Evolutionary conservation across 257 asterid species (phyloP).

Genomic region (Solanum clarkiae): DNA sequence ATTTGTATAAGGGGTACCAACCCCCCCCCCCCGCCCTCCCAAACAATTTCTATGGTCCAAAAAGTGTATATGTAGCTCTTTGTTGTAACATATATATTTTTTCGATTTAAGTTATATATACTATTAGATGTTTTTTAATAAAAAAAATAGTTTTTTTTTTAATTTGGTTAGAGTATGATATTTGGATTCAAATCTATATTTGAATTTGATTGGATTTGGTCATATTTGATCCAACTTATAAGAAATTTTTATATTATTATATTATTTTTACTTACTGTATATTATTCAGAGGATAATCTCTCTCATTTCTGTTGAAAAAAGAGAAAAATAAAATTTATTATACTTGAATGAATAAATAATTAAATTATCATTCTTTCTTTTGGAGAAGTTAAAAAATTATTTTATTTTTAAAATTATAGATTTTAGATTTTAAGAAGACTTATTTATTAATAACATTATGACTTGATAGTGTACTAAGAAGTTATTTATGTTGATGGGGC

Average conservation of each 20-base stretch:
- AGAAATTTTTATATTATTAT: neutral
- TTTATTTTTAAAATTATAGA: neutral
- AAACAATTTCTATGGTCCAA: neutral
- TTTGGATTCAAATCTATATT: neutral
- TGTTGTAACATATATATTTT: neutral
- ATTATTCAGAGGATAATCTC: neutral
- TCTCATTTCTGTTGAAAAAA: too few relatives aligned
- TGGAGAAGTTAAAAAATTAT: neutral
- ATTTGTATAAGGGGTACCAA: conserved; percentile 10
- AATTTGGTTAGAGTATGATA: neutral
- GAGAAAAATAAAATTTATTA: too few relatives aligned
- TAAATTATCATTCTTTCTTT: too few relatives aligned
- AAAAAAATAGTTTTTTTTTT: neutral
- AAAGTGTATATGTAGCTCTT: neutral
- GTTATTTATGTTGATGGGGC: neutral
- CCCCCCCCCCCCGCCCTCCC: neutral
- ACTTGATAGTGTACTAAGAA: neutral
- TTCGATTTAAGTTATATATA: neutral
- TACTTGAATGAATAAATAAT: too few relatives aligned
- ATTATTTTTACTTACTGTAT: neutral
- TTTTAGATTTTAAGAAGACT: neutral
- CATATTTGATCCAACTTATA: neutral
- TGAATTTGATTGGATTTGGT: neutral
- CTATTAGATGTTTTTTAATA: neutral
- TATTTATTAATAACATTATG: neutral